These are phyloP conservation scores for Paramecium biaurelia DNA, from an alignment of 73 alveolate genomes.

Conservation along the genomic window DNA sequence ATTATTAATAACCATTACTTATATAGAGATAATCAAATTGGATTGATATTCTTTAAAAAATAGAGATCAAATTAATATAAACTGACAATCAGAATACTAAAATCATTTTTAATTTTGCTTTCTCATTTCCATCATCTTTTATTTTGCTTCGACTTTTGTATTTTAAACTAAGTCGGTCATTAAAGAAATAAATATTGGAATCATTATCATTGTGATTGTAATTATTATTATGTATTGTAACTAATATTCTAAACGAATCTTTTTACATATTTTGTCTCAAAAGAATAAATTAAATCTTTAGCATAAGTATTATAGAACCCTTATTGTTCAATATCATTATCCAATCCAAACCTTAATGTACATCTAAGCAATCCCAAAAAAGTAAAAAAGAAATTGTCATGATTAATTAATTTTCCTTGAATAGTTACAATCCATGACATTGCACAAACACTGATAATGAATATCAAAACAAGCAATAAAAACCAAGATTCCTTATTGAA, in stretches of 20 bases:
- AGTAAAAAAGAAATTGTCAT: not conserved
- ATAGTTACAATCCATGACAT: not conserved
- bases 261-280: not conserved
- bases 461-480: not conserved
- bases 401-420: not conserved
- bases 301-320: slow-evolving; percentile 1
- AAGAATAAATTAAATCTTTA: not conserved
- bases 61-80: not conserved
- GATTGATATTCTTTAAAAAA: not conserved
- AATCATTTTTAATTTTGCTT: not conserved
- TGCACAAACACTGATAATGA: slow-evolving; percentile 23
- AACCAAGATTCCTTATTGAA: slow-evolving; percentile 14
- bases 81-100: not conserved
- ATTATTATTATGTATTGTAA: not conserved
- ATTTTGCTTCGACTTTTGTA: not conserved
- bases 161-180: not conserved
- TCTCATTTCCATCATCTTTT: not conserved
- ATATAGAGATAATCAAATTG: not conserved
- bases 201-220: not conserved
- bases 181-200: not conserved
- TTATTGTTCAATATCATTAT: slow-evolving; percentile 8
- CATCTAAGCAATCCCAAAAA: slow-evolving; percentile 14
- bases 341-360: not conserved
- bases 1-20: not conserved
- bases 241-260: not conserved